Evolutionary conservation across 2,329 filamentous ascomycete species (phyloP).

Genomic region (Botrytis squamosa): DNA sequence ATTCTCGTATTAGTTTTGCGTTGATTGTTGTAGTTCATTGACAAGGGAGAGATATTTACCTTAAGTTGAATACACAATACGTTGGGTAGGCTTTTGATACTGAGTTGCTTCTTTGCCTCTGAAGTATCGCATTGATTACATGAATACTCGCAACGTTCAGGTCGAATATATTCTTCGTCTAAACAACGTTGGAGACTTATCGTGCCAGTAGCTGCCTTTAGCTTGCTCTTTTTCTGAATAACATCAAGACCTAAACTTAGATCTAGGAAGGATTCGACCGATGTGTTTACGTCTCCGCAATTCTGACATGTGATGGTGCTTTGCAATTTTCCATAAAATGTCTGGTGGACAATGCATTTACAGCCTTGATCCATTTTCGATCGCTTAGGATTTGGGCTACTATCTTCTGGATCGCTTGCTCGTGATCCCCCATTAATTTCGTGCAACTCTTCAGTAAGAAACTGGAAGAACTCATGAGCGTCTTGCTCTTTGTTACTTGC

Average conservation of each 20-base stretch:
- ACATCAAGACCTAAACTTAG: conserved; percentile 83
- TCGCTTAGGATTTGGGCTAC: conserved; percentile 29
- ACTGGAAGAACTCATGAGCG: conserved; percentile 96
- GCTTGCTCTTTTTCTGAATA: conserved; percentile 62
- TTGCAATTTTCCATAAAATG: conserved; percentile 88
- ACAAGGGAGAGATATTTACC: conserved; percentile 46
- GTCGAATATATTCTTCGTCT: conserved; percentile 79
- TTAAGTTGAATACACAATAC: conserved; percentile 92
- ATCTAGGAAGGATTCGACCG: conserved; percentile 87
- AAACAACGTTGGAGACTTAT: conserved; percentile 71
- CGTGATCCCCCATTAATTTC: conserved; percentile 66
- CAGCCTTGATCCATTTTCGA: conserved; percentile 49
- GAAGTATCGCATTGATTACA: conserved; percentile 78
- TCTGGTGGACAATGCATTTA: conserved; percentile 89
- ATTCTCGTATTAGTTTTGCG: conserved; percentile 21
- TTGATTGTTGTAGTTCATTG: neutral
- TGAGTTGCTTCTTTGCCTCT: conserved; percentile 79
- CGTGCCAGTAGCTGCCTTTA: conserved; percentile 42
- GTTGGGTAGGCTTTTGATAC: conserved; percentile 80
- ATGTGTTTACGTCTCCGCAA: conserved; percentile 78
- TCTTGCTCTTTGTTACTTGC: conserved; percentile 95
- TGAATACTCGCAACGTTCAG: conserved; percentile 85
- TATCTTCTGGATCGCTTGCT: conserved; percentile 34
- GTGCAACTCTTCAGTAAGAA: conserved; percentile 88
- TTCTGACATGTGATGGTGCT: conserved; percentile 88